A percentile compares a stretch with the other conserved stretches of the same genome.
phyloP scores from a whole-genome alignment of 1,284 basidiomycete genomes.

The Ustilago loliicola region DNA sequence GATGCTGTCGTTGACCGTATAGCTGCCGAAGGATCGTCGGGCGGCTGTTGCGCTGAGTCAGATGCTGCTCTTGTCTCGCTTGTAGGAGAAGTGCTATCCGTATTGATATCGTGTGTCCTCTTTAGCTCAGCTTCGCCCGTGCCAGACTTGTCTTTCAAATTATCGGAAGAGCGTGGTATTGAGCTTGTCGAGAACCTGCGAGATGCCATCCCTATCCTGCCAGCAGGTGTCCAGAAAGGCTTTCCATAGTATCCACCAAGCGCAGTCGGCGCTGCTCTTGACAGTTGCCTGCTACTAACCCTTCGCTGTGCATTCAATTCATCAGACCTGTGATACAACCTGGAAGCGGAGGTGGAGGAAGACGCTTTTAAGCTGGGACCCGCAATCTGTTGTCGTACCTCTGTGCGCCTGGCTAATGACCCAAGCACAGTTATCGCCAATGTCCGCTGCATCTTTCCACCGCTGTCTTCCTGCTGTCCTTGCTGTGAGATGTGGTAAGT shows the following conservation, averaged over 20 bases:
- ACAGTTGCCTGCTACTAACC: neutral
- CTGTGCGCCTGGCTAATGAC: neutral
- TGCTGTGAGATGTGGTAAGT: too few species aligned
- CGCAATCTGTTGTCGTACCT: neutral
- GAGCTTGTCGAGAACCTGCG: conserved; percentile 13
- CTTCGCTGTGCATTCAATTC: neutral
- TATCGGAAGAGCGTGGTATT: conserved; percentile 12
- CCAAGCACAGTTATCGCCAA: neutral
- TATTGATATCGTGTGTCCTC: neutral
- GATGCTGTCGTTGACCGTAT: neutral
- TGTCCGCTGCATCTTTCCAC: conserved; percentile 1
- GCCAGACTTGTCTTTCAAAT: conserved; percentile 2
- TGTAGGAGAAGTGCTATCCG: neutral
- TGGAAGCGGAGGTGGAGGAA: neutral
- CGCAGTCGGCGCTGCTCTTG: neutral
- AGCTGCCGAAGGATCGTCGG: too few species aligned
- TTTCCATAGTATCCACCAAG: neutral
- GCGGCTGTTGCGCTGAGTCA: neutral
- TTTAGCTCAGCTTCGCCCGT: neutral
- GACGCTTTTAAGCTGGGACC: conserved; percentile 11
- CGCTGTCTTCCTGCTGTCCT: neutral
- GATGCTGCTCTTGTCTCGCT: neutral
- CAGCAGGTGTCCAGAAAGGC: neutral
- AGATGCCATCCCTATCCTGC: neutral
- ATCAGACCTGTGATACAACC: neutral